Percentiles rank a stretch among this genome's conserved stretches.
These are phyloP conservation scores for Paramecium sonneborni DNA, from an alignment of 73 alveolate genomes.

Conservation along the genomic window DNA sequence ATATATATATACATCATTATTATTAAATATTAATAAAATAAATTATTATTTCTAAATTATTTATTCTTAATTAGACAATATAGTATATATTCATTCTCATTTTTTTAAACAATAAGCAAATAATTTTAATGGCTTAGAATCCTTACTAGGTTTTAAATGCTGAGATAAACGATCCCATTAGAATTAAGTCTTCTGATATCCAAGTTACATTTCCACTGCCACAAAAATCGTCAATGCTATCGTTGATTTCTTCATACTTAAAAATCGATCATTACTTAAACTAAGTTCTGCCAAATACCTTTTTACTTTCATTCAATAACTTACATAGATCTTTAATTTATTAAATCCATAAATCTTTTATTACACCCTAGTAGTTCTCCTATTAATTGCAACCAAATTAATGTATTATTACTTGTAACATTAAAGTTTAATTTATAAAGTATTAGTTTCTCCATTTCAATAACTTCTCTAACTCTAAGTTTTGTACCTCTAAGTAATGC, in stretches of 20 bases:
- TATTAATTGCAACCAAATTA: not conserved
- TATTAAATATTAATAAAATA: not conserved
- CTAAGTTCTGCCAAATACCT: not conserved
- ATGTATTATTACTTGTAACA: not conserved
- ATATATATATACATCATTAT: too few relatives aligned
- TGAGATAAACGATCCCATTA: not conserved
- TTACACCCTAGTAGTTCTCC: not conserved
- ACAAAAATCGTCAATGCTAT: not conserved
- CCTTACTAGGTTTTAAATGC: not conserved
- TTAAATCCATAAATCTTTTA: not conserved
- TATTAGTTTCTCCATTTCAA: not conserved
- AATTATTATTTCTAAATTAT: not conserved
- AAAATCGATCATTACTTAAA: not conserved
- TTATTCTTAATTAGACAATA: not conserved
- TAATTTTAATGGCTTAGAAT: not conserved
- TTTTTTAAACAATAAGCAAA: not conserved
- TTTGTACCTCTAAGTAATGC: not conserved
- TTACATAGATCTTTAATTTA: not conserved
- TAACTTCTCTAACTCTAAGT: not conserved
- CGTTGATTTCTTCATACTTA: not conserved
- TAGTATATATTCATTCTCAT: not conserved
- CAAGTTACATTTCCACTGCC: not conserved
- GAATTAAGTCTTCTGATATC: not conserved
- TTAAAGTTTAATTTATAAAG: not conserved
- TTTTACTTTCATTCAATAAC: not conserved